Evolutionary conservation across 1,139 yeast genomes (phyloP).

Genomic region (Pichia sp.): DNA sequence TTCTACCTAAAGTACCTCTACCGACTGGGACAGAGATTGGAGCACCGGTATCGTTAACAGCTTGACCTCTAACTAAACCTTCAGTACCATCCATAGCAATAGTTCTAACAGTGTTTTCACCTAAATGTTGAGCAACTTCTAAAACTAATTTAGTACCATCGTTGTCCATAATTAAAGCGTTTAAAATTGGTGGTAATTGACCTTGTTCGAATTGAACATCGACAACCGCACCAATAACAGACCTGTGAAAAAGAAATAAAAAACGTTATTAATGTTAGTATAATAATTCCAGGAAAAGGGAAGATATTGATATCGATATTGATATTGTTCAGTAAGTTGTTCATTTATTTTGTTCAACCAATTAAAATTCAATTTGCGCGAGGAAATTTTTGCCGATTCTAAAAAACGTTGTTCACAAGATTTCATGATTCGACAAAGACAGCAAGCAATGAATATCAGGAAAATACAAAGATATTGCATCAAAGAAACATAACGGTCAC

Average conservation of each 20-base stretch:
- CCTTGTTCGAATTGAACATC: conserved; percentile 98
- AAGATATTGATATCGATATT: too few species aligned
- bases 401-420: neutral
- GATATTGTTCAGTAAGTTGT: neutral
- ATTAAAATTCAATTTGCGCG: neutral
- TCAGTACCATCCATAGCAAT: conserved; percentile 99
- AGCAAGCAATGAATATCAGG: too few species aligned
- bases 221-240: conserved; percentile 99
- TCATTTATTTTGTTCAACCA: neutral
- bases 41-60: conserved; percentile 90
- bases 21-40: conserved; percentile 99
- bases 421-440: neutral
- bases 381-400: neutral
- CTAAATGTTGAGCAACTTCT: conserved; percentile 99
- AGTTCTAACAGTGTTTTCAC: conserved; percentile 99
- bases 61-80: conserved; percentile 97
- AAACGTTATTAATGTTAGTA: conserved; percentile 9
- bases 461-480: too few species aligned
- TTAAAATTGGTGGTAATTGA: conserved; percentile 92
- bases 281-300: neutral
- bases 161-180: conserved; percentile 87
- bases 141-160: conserved; percentile 69
- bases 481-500: too few species aligned
- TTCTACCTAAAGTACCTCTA: conserved; percentile 98
- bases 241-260: conserved; percentile 40